Percentiles rank a stretch among this genome's conserved stretches.
Conservation (phyloP, 192 early-diverging fungal genomes). For the Linderina pennispora region DNA sequence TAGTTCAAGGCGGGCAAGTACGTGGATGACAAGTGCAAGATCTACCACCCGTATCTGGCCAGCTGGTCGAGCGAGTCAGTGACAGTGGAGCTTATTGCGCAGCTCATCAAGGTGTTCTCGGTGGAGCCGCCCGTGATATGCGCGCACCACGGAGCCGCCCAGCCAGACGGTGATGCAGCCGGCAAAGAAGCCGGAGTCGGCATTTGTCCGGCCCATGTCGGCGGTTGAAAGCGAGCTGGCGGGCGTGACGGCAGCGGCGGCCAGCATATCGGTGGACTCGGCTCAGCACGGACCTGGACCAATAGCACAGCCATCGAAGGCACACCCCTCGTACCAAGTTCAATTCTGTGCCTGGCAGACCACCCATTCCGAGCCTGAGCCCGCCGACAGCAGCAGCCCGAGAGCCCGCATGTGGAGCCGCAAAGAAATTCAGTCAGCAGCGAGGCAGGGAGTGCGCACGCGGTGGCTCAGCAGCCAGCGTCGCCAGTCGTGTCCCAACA, state of each 20-base stretch:
- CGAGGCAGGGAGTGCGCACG: too few species aligned
- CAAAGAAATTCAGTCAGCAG: too few species aligned
- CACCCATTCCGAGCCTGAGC: conserved; percentile 22
- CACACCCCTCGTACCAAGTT: conserved; percentile 15
- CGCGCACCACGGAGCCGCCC: conserved; percentile 3
- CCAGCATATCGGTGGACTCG: conserved; percentile 3
- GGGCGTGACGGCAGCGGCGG: neutral
- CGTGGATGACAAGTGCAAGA: conserved; percentile 77
- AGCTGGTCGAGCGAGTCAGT: conserved; percentile 51
- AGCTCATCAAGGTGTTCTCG: conserved; percentile 32
- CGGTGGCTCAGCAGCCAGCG: too few species aligned
- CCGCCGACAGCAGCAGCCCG: conserved; percentile 3
- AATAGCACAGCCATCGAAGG: neutral
- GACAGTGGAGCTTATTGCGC: conserved; percentile 24
- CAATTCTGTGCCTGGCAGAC: conserved; percentile 32
- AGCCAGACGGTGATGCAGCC: neutral
- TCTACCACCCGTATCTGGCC: conserved; percentile 80
- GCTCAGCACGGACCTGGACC: conserved; percentile 5
- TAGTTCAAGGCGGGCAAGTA: conserved; percentile 70
- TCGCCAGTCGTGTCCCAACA: too few species aligned
- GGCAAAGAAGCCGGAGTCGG: conserved; percentile 5
- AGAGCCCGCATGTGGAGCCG: too few species aligned
- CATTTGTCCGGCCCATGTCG: conserved; percentile 19
- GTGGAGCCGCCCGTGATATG: conserved; percentile 43
- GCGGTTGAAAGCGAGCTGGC: conserved; percentile 18